Conservation (phyloP, 805 yeast species). For the Kuraishia piskuri region DNA sequence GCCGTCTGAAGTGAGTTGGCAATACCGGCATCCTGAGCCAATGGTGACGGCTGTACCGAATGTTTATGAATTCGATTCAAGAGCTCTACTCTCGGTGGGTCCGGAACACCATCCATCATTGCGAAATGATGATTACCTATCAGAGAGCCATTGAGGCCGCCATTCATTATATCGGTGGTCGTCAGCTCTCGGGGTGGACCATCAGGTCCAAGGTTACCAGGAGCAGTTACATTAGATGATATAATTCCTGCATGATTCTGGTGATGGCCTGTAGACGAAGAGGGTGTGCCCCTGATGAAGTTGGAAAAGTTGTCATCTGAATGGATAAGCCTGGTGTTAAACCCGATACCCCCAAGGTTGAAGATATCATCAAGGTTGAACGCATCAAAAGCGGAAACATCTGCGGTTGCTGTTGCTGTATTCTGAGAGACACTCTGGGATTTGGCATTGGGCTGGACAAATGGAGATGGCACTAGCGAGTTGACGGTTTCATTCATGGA, state of each 20-base stretch:
- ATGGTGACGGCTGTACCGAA: neutral
- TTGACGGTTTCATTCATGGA: neutral
- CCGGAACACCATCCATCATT: neutral
- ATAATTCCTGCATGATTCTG: neutral
- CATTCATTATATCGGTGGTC: neutral
- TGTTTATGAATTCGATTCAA: neutral
- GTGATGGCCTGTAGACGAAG: neutral
- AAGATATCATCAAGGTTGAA: slow-evolving; percentile 14
- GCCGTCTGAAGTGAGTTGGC: neutral
- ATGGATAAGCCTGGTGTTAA: slow-evolving; percentile 26
- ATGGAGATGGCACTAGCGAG: neutral
- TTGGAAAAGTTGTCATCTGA: slow-evolving; percentile 22
- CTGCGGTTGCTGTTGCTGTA: neutral
- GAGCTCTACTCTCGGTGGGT: neutral
- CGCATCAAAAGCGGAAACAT: neutral
- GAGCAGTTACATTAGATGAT: too few species aligned
- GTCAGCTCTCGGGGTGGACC: neutral
- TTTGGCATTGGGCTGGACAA: too few species aligned
- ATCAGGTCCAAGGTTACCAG: too few species aligned
- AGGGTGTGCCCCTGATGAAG: slow-evolving; percentile 5
- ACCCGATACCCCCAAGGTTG: slow-evolving; percentile 16
- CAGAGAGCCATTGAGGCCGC: neutral
- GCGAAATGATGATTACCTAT: neutral
- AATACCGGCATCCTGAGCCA: too few species aligned
- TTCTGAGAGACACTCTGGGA: neutral